Conservation (phyloP, 2,329 filamentous ascomycete genomes). For the Xylaria sp. region DNA sequence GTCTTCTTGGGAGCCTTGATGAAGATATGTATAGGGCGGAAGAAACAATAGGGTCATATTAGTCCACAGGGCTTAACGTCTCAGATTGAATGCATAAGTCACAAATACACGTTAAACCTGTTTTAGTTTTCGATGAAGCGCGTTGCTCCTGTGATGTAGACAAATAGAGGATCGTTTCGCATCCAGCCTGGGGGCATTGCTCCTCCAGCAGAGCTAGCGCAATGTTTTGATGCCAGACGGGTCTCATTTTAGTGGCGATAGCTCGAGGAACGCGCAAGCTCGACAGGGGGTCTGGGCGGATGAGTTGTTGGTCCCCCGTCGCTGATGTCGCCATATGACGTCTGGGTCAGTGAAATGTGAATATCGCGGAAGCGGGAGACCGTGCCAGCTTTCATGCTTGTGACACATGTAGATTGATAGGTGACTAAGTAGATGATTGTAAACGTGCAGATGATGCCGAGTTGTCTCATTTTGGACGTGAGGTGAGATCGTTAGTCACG, state of each 20-base stretch:
- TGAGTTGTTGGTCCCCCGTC: constrained; percentile 24
- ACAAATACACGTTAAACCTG: constrained; percentile 21
- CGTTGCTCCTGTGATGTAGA: constrained; percentile 14
- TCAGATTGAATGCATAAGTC: not conserved
- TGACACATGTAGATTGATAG: not conserved
- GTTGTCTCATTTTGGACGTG: constrained; percentile 13
- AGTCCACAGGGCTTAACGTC: constrained; percentile 10
- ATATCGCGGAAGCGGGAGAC: not conserved
- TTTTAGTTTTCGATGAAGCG: constrained; percentile 21
- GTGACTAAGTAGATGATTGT: constrained; percentile 3
- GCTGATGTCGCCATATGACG: constrained; percentile 27
- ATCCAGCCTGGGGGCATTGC: constrained; percentile 26
- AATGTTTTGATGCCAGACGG: constrained; percentile 26
- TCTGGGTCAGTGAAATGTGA: constrained; percentile 17
- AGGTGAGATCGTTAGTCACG: constrained; percentile 22
- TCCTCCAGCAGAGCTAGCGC: constrained; percentile 24
- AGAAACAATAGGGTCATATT: not conserved
- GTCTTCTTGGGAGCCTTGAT: not conserved
- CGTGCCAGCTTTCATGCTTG: not conserved
- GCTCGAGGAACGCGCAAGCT: constrained; percentile 30
- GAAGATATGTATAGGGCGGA: constrained; percentile 7
- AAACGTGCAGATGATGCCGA: constrained; percentile 18
- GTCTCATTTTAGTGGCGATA: constrained; percentile 24
- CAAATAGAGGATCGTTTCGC: constrained; percentile 24
- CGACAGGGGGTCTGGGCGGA: constrained; percentile 23